phyloP scores from a whole-genome alignment of 2,329 filamentous ascomycete genomes.

The Alternaria sp. region DNA sequence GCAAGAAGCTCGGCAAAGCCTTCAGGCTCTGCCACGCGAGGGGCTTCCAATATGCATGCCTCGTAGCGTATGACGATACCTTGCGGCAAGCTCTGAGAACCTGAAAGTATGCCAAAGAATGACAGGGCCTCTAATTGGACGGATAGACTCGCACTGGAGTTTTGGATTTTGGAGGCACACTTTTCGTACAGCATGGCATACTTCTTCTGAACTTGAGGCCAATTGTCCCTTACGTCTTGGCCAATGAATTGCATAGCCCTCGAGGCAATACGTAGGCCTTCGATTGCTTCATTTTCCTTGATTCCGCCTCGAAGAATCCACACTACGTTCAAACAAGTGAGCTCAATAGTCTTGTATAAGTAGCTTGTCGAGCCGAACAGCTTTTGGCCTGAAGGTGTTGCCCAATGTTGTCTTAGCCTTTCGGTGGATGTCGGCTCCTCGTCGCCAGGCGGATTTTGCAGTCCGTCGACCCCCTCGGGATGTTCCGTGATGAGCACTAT shows the following conservation, averaged over 20 bases:
- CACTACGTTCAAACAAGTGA: slow-evolving; percentile 41
- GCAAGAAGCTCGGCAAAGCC: slow-evolving; percentile 26
- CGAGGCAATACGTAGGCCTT: slow-evolving; percentile 44
- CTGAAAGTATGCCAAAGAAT: slow-evolving; percentile 39
- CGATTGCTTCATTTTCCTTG: slow-evolving; percentile 35
- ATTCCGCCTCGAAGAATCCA: slow-evolving; percentile 35
- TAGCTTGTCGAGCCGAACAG: slow-evolving; percentile 35
- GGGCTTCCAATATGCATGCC: slow-evolving; percentile 15
- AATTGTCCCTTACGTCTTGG: slow-evolving; percentile 22
- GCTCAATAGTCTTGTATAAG: slow-evolving; percentile 38
- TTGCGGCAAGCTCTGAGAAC: slow-evolving; percentile 20
- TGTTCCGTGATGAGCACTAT: slow-evolving; percentile 39
- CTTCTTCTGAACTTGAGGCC: slow-evolving; percentile 28
- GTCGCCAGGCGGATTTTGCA: not conserved
- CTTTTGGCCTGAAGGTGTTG: slow-evolving; percentile 38
- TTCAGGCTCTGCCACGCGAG: slow-evolving; percentile 14
- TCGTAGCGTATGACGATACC: slow-evolving; percentile 34
- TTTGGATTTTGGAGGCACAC: slow-evolving; percentile 36
- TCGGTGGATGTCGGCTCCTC: slow-evolving; percentile 8
- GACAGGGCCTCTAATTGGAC: slow-evolving; percentile 40
- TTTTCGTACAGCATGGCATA: slow-evolving; percentile 32
- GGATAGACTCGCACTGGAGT: slow-evolving; percentile 19
- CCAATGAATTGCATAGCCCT: slow-evolving; percentile 34
- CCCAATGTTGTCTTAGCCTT: slow-evolving; percentile 30
- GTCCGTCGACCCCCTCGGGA: slow-evolving; percentile 9